Conservation (phyloP, 2,329 filamentous ascomycete genomes). For the Elsinoe perseae region DNA sequence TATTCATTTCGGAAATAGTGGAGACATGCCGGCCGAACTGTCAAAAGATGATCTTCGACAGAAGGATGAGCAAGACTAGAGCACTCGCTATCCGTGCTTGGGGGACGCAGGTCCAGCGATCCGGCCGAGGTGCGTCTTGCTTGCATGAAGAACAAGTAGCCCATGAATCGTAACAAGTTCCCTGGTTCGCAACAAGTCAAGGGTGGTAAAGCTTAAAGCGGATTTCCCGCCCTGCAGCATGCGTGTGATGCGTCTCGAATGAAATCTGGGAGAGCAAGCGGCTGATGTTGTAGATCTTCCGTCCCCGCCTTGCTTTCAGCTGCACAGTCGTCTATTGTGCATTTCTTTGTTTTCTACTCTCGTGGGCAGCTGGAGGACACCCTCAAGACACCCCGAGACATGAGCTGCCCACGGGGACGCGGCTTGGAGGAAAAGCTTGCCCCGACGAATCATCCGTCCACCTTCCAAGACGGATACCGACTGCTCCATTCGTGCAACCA, state of each 20-base stretch:
- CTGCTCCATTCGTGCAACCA: constrained; percentile 11
- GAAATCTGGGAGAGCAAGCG: constrained; percentile 10
- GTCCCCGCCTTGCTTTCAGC: constrained; percentile 9
- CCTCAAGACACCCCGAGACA: background rate
- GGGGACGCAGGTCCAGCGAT: constrained; percentile 12
- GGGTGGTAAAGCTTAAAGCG: constrained; percentile 4
- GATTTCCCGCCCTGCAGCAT: constrained; percentile 13
- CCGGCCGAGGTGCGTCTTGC: constrained; percentile 14
- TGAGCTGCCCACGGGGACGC: background rate
- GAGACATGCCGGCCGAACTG: background rate
- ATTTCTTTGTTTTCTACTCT: constrained; percentile 11
- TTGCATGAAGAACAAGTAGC: background rate
- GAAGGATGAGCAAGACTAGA: constrained; percentile 7
- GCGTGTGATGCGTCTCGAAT: constrained; percentile 13
- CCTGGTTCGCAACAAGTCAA: constrained; percentile 11
- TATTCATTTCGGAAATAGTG: constrained; percentile 8
- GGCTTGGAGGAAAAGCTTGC: background rate
- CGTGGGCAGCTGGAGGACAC: constrained; percentile 1
- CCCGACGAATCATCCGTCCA: background rate
- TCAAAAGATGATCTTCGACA: constrained; percentile 1
- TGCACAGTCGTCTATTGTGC: background rate
- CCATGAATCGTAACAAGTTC: background rate
- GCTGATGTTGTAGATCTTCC: constrained; percentile 15
- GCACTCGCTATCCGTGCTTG: background rate
- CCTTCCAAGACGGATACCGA: constrained; percentile 3